Base-by-base conservation (phyloP, 805 yeast genomes). In the Priceomyces fermenticarens region DNA sequence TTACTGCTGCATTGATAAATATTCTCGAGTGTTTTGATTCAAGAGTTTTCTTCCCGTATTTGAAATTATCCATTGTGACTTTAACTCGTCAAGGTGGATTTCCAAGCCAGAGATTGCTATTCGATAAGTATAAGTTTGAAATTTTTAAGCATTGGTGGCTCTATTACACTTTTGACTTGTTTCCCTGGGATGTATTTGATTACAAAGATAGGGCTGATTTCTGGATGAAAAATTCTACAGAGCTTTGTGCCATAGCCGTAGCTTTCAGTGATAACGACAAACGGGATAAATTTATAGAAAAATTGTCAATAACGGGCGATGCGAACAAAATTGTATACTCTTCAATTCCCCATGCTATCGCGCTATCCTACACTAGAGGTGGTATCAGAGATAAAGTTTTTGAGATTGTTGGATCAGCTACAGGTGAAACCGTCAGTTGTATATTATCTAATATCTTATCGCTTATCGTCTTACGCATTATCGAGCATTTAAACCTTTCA, bases 91-190 rank as follows among this genome's bases (percentile, higher is more conserved):
- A 26, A 3, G 46, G 54, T 30, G 43, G 46, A 0, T 32, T 57
- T 4, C 26, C 37, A 0, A 32, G 40, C 11, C 31, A 57, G 0
- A 45, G 33, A 11, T 38, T 35, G 1, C 41, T 75, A 3, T 71
- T 72, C 45, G 52, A 53, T 36, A 40, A 47, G 10, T 50, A 62
- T 20, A 62, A 55, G 35, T 47, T 63, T 28, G 66, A 65, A 10
- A 52, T 77, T 3, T 53, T 78, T 35, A 70, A 62, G 40, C 59
- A 59, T 14, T 78, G 81, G 81, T 58, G 61, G 53, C 53, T 56
- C n/a, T 61, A 58, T 39, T 55, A 59, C 10, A 47, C 53, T 3
- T 44, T 75, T 10, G 40, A 43, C 0, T 47, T 49, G 1, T 75
- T 77, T 44, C 83, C 82, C 0, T 66, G 34, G 40, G 44, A 42